A percentile compares a stretch with the other conserved stretches of the same genome.
Evolutionary conservation across 2,329 filamentous ascomycete species (phyloP).

Genomic region (Blastomyces silverae): DNA sequence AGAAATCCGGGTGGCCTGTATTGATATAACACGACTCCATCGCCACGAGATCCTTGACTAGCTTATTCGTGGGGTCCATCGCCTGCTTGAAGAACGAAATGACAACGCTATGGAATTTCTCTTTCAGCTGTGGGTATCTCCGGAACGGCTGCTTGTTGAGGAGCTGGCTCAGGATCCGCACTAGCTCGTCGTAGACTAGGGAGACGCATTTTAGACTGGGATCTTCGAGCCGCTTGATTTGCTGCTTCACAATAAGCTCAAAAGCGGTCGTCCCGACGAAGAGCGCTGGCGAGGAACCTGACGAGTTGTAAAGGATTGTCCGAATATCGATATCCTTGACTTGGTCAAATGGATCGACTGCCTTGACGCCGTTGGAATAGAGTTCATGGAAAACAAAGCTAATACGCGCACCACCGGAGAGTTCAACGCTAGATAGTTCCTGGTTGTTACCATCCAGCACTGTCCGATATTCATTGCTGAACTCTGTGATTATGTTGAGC

Average conservation of each 20-base stretch:
- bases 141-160: conserved; percentile 84
- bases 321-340: conserved; percentile 98
- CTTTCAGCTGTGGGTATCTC: conserved; percentile 87
- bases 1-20: conserved; percentile 94
- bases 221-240: conserved; percentile 93
- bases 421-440: conserved; percentile 85
- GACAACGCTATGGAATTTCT: conserved; percentile 91
- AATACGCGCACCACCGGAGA: conserved; percentile 95
- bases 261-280: conserved; percentile 99
- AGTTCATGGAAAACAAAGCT: conserved; percentile 99
- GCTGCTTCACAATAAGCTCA: conserved; percentile 95
- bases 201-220: conserved; percentile 96
- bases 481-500: conserved; percentile 97
- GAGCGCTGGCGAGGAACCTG: conserved; percentile 90
- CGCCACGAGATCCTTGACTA: conserved; percentile 81
- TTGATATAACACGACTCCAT: conserved; percentile 99
- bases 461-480: conserved; percentile 94
- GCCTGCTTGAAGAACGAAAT: conserved; percentile 96
- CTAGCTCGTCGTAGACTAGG: conserved; percentile 92
- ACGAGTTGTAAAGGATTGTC: conserved; percentile 96
- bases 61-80: conserved; percentile 97
- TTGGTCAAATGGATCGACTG: conserved; percentile 92
- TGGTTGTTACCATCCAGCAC: conserved; percentile 95
- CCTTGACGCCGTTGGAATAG: conserved; percentile 95
- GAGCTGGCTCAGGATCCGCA: conserved; percentile 86